Percentiles rank a stretch among this genome's conserved stretches.
Evolutionary conservation across 768 basidiomycete genomes (phyloP).

Genomic region (Saitozyma sp.): DNA sequence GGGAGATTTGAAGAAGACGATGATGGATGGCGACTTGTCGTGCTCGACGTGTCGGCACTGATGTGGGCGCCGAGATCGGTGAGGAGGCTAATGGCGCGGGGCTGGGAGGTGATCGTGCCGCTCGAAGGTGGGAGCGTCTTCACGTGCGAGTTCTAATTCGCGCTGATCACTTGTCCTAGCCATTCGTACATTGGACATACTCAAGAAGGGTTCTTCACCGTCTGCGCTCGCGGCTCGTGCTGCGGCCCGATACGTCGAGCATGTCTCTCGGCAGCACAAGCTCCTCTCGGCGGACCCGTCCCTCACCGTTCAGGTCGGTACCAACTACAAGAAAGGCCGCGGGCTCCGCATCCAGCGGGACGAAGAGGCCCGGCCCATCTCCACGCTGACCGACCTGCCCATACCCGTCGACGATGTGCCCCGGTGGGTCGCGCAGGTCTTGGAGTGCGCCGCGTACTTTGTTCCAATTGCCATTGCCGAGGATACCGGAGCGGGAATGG

Average conservation of each 20-base stretch:
- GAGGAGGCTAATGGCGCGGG: constrained; percentile 75
- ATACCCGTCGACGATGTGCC: constrained; percentile 27
- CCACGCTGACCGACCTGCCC: constrained; percentile 25
- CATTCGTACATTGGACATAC: constrained; percentile 82
- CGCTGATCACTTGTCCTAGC: constrained; percentile 58
- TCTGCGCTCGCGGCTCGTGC: constrained; percentile 80
- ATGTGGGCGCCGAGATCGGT: constrained; percentile 55
- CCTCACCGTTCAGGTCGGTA: constrained; percentile 25
- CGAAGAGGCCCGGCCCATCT: constrained; percentile 18
- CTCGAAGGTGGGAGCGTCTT: constrained; percentile 85
- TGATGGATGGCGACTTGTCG: constrained; percentile 36
- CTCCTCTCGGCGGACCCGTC: constrained; percentile 33
- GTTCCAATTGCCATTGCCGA: constrained; percentile 7
- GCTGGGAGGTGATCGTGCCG: constrained; percentile 77
- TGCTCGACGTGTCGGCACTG: constrained; percentile 45
- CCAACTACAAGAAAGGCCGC: constrained; percentile 37
- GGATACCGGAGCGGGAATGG: constrained; percentile 1
- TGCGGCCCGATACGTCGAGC: constrained; percentile 82
- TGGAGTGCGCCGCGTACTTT: constrained; percentile 26
- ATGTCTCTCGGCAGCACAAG: constrained; percentile 34
- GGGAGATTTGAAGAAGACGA: constrained; percentile 2
- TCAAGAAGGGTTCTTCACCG: constrained; percentile 82
- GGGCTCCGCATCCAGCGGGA: constrained; percentile 39
- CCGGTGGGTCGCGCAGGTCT: constrained; percentile 17
- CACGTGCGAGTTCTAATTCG: too few relatives aligned